phyloP scores from a whole-genome alignment of 1,284 basidiomycete species.

The Mrakiaceae sp. region DNA sequence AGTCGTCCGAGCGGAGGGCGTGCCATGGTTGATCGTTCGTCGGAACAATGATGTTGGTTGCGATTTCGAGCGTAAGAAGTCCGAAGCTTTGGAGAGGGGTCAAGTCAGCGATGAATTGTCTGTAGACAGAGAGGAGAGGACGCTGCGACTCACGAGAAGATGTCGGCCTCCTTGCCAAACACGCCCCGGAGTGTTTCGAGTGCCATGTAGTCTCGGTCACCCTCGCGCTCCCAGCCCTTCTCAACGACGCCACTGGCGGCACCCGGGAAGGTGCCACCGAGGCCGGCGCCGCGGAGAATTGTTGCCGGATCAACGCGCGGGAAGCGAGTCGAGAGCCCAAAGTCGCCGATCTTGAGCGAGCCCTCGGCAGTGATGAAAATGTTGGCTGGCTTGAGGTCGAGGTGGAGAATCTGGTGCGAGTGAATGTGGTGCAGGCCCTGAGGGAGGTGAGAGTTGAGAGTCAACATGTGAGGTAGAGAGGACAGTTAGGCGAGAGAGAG shows the following conservation, averaged over 20 bases:
- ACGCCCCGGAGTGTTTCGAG: conserved; percentile 86
- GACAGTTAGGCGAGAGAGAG: conserved; percentile 8
- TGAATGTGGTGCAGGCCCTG: conserved; percentile 88
- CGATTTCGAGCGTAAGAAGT: conserved; percentile 88
- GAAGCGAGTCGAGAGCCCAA: conserved; percentile 89
- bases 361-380: conserved; percentile 84
- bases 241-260: conserved; percentile 25
- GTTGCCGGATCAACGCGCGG: conserved; percentile 43
- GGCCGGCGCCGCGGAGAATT: conserved; percentile 33
- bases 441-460: conserved; percentile 4
- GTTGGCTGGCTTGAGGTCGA: conserved; percentile 97
- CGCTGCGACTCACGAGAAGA: conserved; percentile 65
- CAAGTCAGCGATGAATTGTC: conserved; percentile 9
- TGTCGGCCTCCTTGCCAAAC: conserved; percentile 88
- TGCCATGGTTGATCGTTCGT: conserved; percentile 94
- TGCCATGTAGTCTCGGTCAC: conserved; percentile 96
- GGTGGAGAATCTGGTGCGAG: conserved; percentile 75
- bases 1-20: conserved; percentile 80
- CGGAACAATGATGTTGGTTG: conserved; percentile 90
- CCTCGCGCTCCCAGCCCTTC: conserved; percentile 78
- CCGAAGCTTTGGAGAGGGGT: conserved; percentile 55
- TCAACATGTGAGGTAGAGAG: neutral
- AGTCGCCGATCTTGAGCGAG: conserved; percentile 94
- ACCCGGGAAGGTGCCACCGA: conserved; percentile 26
- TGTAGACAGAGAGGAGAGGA: neutral